These are phyloP conservation scores for Roridomyces roridus DNA, from an alignment of 768 basidiomycete genomes.

Conservation along the genomic window DNA sequence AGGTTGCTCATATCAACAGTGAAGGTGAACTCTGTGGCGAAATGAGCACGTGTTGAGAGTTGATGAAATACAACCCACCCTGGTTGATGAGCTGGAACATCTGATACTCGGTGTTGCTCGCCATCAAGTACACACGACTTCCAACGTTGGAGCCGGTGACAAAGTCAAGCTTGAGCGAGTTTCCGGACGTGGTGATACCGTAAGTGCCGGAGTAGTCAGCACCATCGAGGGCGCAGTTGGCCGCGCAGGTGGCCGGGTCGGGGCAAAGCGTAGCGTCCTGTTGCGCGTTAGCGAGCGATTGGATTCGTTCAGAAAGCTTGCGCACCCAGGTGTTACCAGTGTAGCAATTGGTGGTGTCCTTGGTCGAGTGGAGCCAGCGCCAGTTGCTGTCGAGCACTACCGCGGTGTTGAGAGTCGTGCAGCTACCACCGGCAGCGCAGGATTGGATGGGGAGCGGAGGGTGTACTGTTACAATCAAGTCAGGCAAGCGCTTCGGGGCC, in stretches of 20 bases:
- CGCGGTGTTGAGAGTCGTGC: constrained; percentile 29
- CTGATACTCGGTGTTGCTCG: constrained; percentile 49
- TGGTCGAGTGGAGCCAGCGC: too few species aligned
- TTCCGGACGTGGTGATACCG: constrained; percentile 54
- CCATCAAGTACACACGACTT: constrained; percentile 58
- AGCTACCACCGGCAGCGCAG: constrained; percentile 44
- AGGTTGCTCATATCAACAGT: constrained; percentile 65
- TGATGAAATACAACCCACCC: too few species aligned
- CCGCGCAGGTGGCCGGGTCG: constrained; percentile 44
- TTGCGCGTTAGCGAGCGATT: too few species aligned
- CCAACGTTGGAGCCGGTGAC: constrained; percentile 50
- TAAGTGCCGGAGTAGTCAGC: constrained; percentile 57
- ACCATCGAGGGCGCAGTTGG: constrained; percentile 39
- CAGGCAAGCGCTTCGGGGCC: too few species aligned
- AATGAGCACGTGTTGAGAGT: too few species aligned
- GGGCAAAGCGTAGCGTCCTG: constrained; percentile 49
- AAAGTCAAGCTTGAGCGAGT: constrained; percentile 54
- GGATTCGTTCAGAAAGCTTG: too few species aligned
- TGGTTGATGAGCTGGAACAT: constrained; percentile 55
- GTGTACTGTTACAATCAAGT: too few species aligned
- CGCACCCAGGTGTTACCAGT: constrained; percentile 50
- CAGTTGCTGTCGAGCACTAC: constrained; percentile 53
- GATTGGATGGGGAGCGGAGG: constrained; percentile 43
- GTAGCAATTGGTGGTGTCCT: constrained; percentile 39
- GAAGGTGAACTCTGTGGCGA: constrained; percentile 68